Percentiles rank a stretch among this genome's conserved stretches.
Evolutionary conservation across 108 stramenopile genomes (phyloP).

Genomic region (Cyclotella choctawhatcheeana): DNA sequence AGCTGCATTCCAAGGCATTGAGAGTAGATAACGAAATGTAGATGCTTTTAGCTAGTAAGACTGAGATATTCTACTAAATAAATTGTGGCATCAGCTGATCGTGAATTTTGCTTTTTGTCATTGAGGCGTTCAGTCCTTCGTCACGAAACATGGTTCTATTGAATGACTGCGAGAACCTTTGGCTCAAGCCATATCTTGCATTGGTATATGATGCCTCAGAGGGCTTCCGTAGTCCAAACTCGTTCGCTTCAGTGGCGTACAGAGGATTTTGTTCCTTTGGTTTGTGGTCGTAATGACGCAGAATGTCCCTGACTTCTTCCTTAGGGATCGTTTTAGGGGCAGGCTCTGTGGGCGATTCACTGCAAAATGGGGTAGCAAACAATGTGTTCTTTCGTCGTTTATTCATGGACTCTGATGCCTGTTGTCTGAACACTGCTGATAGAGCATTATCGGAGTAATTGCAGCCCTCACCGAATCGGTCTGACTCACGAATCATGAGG

Average conservation of each 20-base stretch:
- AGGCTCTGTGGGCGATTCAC: background rate
- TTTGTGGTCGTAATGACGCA: conserved; percentile 59
- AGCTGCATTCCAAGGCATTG: too few relatives aligned
- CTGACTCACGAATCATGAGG: conserved; percentile 54
- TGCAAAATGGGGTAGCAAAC: conserved; percentile 12
- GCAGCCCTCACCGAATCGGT: conserved; percentile 43
- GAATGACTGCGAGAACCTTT: conserved; percentile 69
- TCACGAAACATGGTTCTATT: conserved; percentile 65
- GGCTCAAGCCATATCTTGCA: conserved; percentile 59
- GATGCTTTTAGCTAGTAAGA: background rate
- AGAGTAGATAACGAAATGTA: background rate
- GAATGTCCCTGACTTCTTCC: conserved; percentile 43
- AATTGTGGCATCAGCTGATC: conserved; percentile 39
- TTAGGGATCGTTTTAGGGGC: conserved; percentile 25
- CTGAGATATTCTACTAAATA: too few relatives aligned
- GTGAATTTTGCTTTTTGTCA: conserved; percentile 55
- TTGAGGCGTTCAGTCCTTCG: conserved; percentile 66
- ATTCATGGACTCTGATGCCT: conserved; percentile 50
- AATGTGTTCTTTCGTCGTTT: conserved; percentile 46
- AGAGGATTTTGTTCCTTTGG: conserved; percentile 66
- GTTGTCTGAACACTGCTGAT: conserved; percentile 45
- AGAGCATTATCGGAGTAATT: conserved; percentile 46
- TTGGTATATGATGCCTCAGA: conserved; percentile 62
- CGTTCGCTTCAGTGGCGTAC: conserved; percentile 67
- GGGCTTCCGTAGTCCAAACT: conserved; percentile 63